Conservation (phyloP, 371 early-diverging fungal genomes). For the Rhizopus sp. region DNA sequence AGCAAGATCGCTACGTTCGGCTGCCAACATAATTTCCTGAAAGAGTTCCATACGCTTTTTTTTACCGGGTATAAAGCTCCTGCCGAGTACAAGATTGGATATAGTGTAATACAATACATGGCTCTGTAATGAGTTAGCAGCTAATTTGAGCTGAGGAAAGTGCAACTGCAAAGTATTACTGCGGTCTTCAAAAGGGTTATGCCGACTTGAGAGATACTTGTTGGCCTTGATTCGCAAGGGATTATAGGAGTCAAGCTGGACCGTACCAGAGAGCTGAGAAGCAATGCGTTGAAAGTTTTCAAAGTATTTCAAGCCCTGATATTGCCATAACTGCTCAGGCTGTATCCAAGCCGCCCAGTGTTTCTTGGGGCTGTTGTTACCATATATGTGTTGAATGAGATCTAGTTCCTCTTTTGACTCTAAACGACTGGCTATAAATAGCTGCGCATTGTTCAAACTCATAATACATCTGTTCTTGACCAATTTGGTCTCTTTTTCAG, state of each 20-base stretch:
- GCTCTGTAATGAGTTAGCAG: constrained; percentile 69
- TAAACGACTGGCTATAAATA: constrained; percentile 59
- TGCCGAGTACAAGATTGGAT: constrained; percentile 69
- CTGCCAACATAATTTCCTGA: constrained; percentile 73
- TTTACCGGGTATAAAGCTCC: constrained; percentile 54
- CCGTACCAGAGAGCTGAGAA: constrained; percentile 60
- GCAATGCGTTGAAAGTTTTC: constrained; percentile 67
- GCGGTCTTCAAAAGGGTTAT: constrained; percentile 38
- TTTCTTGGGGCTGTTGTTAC: constrained; percentile 34
- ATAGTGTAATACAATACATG: constrained; percentile 62
- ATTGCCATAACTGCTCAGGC: constrained; percentile 66
- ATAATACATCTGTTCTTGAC: constrained; percentile 65
- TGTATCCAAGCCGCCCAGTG: constrained; percentile 89
- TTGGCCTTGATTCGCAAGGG: constrained; percentile 57
- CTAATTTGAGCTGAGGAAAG: constrained; percentile 63
- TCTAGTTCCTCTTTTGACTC: constrained; percentile 39
- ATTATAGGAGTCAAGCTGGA: constrained; percentile 74
- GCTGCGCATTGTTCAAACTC: constrained; percentile 38
- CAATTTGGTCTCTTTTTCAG: constrained; percentile 44
- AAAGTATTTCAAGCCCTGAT: constrained; percentile 29
- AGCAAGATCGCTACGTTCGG: constrained; percentile 57
- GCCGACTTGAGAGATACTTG: constrained; percentile 3
- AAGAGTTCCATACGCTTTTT: constrained; percentile 68
- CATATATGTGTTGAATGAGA: constrained; percentile 46
- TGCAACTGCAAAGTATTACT: constrained; percentile 57